Base-by-base conservation (phyloP, 2,329 filamentous ascomycete species). In the Penicillium digitatum region DNA sequence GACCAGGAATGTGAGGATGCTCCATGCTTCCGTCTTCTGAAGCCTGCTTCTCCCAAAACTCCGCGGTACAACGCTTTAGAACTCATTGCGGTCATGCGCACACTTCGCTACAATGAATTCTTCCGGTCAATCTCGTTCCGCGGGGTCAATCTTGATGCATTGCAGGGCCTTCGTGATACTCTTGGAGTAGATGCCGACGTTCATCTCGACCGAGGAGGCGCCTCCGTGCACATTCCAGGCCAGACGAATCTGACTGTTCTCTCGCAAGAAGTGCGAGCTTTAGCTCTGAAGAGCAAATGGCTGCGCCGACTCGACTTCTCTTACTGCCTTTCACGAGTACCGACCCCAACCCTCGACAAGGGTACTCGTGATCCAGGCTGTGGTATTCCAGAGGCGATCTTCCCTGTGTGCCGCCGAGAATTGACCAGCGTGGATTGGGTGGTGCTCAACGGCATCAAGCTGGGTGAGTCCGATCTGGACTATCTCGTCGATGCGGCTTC, bases 351-450 rank as follows among this genome's bases (percentile, higher is more conserved):
- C 51, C 76, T 78, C n/a, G 72, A 75, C 42, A 72, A 72, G 46
- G 68, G 72, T 20, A 74, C 73, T 16, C 79, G 80, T 61, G 85
- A 87, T 64, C 78, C 82, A 6, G 86, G 86, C 1, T 88, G 85
- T 65, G 86, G 85, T 38, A 85, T 89, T 46, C 83, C 87, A 18
- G 85, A 87, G 67, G 87, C 86, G 2, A 75, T 89, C 5, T 85
- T 87, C 62, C 85, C 86, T 1, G 74, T 89, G 6, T 88, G 85
- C 70, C 83, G 83, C 59, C 81, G 82, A 57, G 82, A 87, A 62
- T 78, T 85, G 24, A 89, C 87, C 0, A 87, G 85, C 62, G 82
- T 89, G 18, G 84, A 87, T 66, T 89, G 87, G 86, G 81, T 89
- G 50, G 79, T 82, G 22, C 72, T 89, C 55, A 88, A 84, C 57